These are phyloP conservation scores for Nothomitra cinnamomea DNA, from an alignment of 2,329 filamentous ascomycete species.

Conservation along the genomic window DNA sequence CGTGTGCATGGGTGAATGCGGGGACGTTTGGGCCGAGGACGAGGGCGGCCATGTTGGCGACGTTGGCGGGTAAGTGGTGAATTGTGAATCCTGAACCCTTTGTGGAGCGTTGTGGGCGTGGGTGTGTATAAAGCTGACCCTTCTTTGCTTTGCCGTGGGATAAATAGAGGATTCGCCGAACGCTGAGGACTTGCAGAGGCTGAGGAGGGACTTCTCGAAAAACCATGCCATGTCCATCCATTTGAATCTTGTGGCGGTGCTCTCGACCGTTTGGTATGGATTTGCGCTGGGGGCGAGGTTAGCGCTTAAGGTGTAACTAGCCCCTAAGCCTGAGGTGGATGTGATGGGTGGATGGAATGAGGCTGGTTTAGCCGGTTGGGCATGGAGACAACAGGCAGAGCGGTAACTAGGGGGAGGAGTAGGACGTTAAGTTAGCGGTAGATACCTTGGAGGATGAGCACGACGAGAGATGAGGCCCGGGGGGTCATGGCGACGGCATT, in stretches of 20 bases:
- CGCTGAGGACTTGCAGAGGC: neutral
- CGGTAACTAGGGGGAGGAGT: neutral
- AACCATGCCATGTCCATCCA: constrained; percentile 2
- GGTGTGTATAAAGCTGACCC: too few relatives aligned
- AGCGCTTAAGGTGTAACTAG: neutral
- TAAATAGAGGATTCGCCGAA: neutral
- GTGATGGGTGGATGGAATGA: neutral
- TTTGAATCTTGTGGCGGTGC: neutral
- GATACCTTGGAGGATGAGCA: neutral
- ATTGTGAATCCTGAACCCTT: neutral
- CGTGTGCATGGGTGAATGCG: neutral
- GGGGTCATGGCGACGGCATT: neutral
- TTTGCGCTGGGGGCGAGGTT: neutral
- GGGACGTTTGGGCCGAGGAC: neutral
- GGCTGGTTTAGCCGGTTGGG: neutral
- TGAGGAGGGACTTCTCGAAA: neutral
- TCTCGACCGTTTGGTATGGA: neutral
- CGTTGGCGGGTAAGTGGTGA: neutral
- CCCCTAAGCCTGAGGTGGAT: neutral
- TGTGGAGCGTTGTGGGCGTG: neutral
- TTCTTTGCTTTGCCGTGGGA: neutral
- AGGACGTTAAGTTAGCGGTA: neutral
- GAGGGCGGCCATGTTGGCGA: neutral
- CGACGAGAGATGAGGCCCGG: neutral
- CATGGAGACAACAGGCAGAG: neutral